Evolutionary conservation across 495 filamentous ascomycete species (phyloP), one percentile per base, ranked within the genome.

Genomic region (Hypoxylon crocopeplum): DNA sequence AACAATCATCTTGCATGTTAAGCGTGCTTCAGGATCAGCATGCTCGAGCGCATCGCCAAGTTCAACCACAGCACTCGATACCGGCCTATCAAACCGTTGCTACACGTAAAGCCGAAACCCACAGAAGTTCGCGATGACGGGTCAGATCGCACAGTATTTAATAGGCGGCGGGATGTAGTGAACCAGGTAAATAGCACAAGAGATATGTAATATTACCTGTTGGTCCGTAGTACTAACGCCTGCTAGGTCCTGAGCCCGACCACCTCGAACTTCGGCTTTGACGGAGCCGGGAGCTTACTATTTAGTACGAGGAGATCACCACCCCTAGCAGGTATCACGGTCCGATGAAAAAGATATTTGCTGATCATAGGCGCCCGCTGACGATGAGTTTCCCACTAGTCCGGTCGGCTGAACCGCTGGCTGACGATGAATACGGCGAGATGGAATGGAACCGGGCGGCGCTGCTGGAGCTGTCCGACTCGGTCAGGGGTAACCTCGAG

Each of bases 401-500:
- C 38, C 34, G 16, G 30, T 44, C 64, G 2, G 19, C 24, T 12
- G 40, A 56, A 17, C 48, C 56, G 6, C 15, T 56, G 5, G 34
- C 17, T 0, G 37, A 55, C 7, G 30, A 15, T 13, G 59, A 56
- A 19, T 37, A 44, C 1, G 12, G 1, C 19, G 52, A 32, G n/a
- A 34, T 58, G 12, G 17, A 56, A 15, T 69, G 60, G 64, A 34
- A 64, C 24, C 48, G 37, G 12, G 21, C 6, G 7, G 32, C 29
- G 1, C 55, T 77, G 0, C 56, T 72, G 1, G 46, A 59, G 7
- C 57, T 81, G 2, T 73, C 73, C 7, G 70, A 78, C 49, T 64
- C 66, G 0, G 41, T 76, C 16, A 67, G 77, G 0, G 53, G 33
- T 16, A 65, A 62, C 12, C 59, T 80, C 13, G 13, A 27, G 15